Evolutionary conservation across 1,139 yeast genomes (phyloP).

Genomic region (Candida tetrigidarum): DNA sequence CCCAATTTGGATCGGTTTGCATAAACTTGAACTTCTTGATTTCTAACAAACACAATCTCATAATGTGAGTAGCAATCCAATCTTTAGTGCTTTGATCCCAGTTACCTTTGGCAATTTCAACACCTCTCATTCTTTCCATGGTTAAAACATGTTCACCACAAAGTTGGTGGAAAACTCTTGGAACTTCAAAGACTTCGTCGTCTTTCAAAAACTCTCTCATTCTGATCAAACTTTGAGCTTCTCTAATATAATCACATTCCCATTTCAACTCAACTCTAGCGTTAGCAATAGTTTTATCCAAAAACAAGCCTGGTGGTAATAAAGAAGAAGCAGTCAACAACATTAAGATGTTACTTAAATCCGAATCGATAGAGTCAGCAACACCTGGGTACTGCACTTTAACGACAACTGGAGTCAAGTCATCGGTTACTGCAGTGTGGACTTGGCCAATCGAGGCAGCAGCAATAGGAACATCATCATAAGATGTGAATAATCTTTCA

Average conservation of each 20-base stretch:
- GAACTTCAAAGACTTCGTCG: slow-evolving; percentile 78
- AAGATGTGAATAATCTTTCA: slow-evolving; percentile 61
- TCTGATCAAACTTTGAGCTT: slow-evolving; percentile 76
- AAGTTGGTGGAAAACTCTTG: slow-evolving; percentile 75
- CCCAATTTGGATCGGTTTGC: slow-evolving; percentile 99
- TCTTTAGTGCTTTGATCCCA: slow-evolving; percentile 76
- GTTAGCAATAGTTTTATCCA: slow-evolving; percentile 90
- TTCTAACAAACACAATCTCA: slow-evolving; percentile 86
- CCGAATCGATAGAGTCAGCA: slow-evolving; percentile 90
- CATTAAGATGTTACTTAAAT: slow-evolving; percentile 80
- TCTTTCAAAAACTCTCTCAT: slow-evolving; percentile 64
- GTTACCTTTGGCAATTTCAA: slow-evolving; percentile 77
- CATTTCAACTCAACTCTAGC: slow-evolving; percentile 93
- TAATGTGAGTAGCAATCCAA: slow-evolving; percentile 83
- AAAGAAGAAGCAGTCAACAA: slow-evolving; percentile 84
- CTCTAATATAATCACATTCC: slow-evolving; percentile 97
- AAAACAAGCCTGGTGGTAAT: slow-evolving; percentile 88
- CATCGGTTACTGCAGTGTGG: slow-evolving; percentile 75
- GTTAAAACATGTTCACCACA: slow-evolving; percentile 87
- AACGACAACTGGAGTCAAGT: slow-evolving; percentile 82
- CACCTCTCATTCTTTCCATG: slow-evolving; percentile 88
- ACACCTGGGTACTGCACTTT: slow-evolving; percentile 99
- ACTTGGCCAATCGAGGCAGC: slow-evolving; percentile 99
- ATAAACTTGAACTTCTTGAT: slow-evolving; percentile 84
- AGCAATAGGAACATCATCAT: slow-evolving; percentile 91